Base-by-base conservation (phyloP, 73 alveolate genomes). In the Stentor roeselii region DNA sequence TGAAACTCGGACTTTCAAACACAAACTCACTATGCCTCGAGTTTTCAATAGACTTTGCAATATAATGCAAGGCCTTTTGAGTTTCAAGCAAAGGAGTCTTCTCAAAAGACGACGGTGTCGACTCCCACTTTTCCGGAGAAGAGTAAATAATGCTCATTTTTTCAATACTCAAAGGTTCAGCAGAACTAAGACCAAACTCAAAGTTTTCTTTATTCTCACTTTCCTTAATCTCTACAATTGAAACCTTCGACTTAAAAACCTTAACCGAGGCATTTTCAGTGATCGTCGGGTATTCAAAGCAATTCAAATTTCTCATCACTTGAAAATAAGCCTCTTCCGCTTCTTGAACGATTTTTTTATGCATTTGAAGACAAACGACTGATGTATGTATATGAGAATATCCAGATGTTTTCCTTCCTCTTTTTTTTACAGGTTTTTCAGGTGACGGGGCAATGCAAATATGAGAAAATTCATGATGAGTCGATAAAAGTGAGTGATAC, bases 391-490 rank as follows among this genome's bases (percentile, higher is more conserved):
- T 40, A 67, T 21, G 14, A 21, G 50, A 31, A 36, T 39, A 78
- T n/a, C 15, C 39, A 36, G 34, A 37, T 36, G 84, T 27, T n/a
- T 40, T 37, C 39, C 84, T 76, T 21, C 84, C 84, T 76, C 84
- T 0, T 2, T 76, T 76, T 0, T 67, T 37, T 2, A 32, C 84
- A 35, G 30, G 0, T 2, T 76, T 67, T 76, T 76, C 84, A n/a
- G 27, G 27, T 1, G 36, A 37, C 14, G 27, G 84, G 1, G 6
- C 76, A 37, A 14, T 41, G 67, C 75, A 76, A 0, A 39, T 37
- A 27, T 76, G 84, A 0, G 60, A 39, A 41, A 31, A 39, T 1
- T 76, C 84, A 2, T 31, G 39, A 41, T 67, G 80, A 36, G 60
- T 38, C 34, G 27, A 27, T 40, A 76, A 36, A 0, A 76, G 67